These are phyloP conservation scores for Hypoxylon fragiforme DNA, from an alignment of 495 filamentous ascomycete species.

Conservation along the genomic window DNA sequence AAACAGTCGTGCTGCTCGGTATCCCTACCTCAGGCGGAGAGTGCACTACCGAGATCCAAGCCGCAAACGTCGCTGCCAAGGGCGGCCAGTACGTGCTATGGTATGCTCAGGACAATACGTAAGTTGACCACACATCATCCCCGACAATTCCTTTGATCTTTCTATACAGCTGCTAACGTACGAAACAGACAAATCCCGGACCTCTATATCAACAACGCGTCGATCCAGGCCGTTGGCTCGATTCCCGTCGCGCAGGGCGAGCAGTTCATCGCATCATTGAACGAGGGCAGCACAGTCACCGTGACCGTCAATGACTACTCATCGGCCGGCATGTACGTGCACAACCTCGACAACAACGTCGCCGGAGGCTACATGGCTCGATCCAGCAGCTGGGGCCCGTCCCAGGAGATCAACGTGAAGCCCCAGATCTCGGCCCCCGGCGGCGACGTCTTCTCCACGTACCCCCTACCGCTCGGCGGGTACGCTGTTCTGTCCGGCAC, in stretches of 20 bases:
- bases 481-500: constrained; percentile 57
- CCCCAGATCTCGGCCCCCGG: constrained; percentile 54
- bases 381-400: constrained; percentile 58
- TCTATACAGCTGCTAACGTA: constrained; percentile 31
- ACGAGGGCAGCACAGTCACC: constrained; percentile 37
- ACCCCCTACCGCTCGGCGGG: constrained; percentile 47
- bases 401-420: constrained; percentile 54
- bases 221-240: constrained; percentile 37
- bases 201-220: constrained; percentile 21
- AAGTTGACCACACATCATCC: background rate
- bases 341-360: constrained; percentile 37
- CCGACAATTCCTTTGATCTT: background rate
- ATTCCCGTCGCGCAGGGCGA: constrained; percentile 45
- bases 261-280: constrained; percentile 39
- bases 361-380: constrained; percentile 45
- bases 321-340: constrained; percentile 29
- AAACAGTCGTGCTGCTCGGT: constrained; percentile 52
- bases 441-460: constrained; percentile 58
- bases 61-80: constrained; percentile 46
- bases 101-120: constrained; percentile 36
- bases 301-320: constrained; percentile 41
- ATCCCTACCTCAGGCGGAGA: constrained; percentile 36
- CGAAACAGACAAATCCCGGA: constrained; percentile 29
- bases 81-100: constrained; percentile 57
- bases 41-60: constrained; percentile 49